Percentiles rank a stretch among this genome's conserved stretches.
Conservation (phyloP, 192 early-diverging fungal genomes). For the Allomyces macrogynus region DNA sequence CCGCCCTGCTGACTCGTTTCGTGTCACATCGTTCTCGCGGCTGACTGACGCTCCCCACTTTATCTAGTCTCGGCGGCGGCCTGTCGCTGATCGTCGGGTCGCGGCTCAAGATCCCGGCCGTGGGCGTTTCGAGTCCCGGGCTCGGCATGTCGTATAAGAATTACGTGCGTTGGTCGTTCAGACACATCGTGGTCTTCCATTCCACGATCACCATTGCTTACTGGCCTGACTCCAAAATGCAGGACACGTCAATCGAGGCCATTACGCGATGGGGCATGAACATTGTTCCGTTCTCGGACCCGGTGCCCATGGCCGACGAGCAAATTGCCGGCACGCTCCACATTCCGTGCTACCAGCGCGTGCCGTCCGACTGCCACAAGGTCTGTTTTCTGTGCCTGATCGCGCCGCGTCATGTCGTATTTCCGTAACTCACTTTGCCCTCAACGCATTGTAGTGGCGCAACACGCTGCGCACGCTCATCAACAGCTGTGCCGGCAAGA, state of each 20-base stretch:
- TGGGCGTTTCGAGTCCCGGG: background rate
- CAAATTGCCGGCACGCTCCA: background rate
- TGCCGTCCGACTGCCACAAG: background rate
- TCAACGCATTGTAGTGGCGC: background rate
- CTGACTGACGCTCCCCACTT: too few relatives aligned
- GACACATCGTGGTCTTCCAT: too few relatives aligned
- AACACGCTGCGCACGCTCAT: background rate
- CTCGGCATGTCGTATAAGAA: background rate
- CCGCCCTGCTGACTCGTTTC: too few relatives aligned
- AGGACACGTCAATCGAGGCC: background rate
- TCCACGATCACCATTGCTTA: too few relatives aligned
- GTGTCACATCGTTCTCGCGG: too few relatives aligned
- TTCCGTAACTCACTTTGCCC: too few relatives aligned
- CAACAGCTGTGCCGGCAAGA: too few relatives aligned
- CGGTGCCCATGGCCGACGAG: background rate
- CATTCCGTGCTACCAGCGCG: background rate
- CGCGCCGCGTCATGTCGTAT: too few relatives aligned
- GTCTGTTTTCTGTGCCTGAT: too few relatives aligned
- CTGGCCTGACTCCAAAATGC: too few relatives aligned
- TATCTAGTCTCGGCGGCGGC: background rate
- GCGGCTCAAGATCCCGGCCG: background rate
- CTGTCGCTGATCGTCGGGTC: background rate
- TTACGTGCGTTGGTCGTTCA: too few relatives aligned
- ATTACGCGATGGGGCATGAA: background rate
- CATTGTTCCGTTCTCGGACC: background rate